Percentiles rank a stretch among this genome's conserved stretches.
Evolutionary conservation across 495 filamentous ascomycete genomes (phyloP).

Genomic region (Hypoxylon lienhwacheense): DNA sequence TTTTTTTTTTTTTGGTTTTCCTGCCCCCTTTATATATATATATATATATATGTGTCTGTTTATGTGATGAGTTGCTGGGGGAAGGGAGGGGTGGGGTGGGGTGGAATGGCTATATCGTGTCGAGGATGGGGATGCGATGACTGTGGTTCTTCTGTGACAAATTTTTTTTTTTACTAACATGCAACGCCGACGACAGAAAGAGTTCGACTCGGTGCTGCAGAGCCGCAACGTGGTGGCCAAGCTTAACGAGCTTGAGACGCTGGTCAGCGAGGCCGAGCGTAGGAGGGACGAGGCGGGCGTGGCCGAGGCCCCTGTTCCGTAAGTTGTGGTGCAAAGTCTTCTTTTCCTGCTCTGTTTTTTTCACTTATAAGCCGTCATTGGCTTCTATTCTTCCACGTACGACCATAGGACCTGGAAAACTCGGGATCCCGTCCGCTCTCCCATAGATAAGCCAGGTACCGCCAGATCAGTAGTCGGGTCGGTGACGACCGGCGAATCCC

Average conservation of each 20-base stretch:
- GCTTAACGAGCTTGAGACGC: constrained; percentile 79
- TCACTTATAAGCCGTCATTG: constrained; percentile 26
- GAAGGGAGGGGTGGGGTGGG: background rate
- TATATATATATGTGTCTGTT: no score
- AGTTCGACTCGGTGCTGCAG: constrained; percentile 76
- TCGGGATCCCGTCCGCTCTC: constrained; percentile 57
- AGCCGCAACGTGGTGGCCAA: constrained; percentile 70
- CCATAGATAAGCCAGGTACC: constrained; percentile 47
- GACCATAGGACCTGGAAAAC: constrained; percentile 50
- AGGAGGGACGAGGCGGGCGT: constrained; percentile 53
- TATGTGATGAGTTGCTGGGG: background rate
- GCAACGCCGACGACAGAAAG: constrained; percentile 57
- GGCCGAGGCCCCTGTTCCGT: constrained; percentile 48
- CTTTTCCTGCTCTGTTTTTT: constrained; percentile 3
- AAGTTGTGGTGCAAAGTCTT: constrained; percentile 33
- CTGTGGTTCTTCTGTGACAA: no score
- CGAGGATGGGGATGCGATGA: background rate
- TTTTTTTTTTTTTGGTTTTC: background rate
- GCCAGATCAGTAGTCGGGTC: constrained; percentile 52
- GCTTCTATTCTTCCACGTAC: constrained; percentile 35
- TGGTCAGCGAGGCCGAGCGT: constrained; percentile 69
- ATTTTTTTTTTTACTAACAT: no score
- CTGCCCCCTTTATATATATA: no score
- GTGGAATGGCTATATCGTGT: background rate
- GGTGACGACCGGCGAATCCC: constrained; percentile 55